phyloP scores from a whole-genome alignment of 2,329 filamentous ascomycete species.

The Aspergillus ibericus region DNA sequence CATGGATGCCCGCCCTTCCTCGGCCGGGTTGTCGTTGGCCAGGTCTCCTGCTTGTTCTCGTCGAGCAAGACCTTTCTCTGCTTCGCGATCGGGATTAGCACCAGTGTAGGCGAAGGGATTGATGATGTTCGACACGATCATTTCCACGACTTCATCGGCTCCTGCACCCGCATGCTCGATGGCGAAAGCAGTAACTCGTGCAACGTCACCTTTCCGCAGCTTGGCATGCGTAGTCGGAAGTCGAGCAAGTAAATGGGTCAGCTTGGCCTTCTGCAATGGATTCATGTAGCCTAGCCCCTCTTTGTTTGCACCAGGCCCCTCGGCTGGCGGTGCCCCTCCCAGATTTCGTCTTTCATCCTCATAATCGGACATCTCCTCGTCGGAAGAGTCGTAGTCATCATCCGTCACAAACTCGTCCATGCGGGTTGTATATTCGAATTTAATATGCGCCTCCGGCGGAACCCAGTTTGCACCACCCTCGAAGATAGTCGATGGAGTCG shows the following conservation, averaged over 20 bases:
- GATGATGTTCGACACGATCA: constrained; percentile 79
- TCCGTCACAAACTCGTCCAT: constrained; percentile 81
- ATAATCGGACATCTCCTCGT: constrained; percentile 68
- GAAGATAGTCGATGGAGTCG: constrained; percentile 62
- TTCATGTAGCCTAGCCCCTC: constrained; percentile 69
- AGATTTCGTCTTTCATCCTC: constrained; percentile 47
- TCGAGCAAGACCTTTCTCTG: constrained; percentile 30
- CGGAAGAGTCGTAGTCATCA: constrained; percentile 80
- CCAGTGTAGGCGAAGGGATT: constrained; percentile 72
- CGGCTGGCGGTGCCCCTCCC: constrained; percentile 42
- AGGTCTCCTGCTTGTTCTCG: constrained; percentile 35
- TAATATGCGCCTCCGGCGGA: constrained; percentile 68
- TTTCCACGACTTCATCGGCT: constrained; percentile 85
- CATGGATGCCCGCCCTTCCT: constrained; percentile 33
- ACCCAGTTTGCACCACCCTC: constrained; percentile 78
- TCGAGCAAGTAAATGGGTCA: constrained; percentile 79
- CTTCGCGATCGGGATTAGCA: constrained; percentile 60
- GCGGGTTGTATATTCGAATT: constrained; percentile 75
- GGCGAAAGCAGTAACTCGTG: constrained; percentile 81
- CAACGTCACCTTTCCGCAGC: constrained; percentile 81
- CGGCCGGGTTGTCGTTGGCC: constrained; percentile 37
- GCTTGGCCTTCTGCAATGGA: constrained; percentile 78
- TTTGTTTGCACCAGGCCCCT: constrained; percentile 36
- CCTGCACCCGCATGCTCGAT: constrained; percentile 83
- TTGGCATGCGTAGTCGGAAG: constrained; percentile 73